phyloP scores from a whole-genome alignment of 2,329 filamentous ascomycete species.

The Fusarium napiforme region DNA sequence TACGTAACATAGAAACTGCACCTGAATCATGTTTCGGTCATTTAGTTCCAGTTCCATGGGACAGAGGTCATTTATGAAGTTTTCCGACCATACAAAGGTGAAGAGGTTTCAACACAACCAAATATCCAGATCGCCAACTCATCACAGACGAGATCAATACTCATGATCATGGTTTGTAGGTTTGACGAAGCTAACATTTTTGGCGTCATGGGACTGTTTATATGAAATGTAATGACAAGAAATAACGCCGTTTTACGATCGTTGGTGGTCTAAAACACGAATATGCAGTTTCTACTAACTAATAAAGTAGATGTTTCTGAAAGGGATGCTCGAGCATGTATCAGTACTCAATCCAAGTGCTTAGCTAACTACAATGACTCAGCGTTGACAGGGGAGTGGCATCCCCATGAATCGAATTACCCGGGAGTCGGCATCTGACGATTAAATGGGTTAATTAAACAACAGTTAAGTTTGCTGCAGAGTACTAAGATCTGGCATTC shows the following conservation, averaged over 20 bases:
- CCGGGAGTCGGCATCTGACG: not conserved
- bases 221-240: not conserved
- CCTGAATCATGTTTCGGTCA: no score
- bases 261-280: accelerated
- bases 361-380: not conserved
- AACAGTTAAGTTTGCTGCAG: accelerated
- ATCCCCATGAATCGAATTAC: not conserved
- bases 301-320: not conserved
- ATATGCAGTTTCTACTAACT: accelerated
- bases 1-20: not conserved
- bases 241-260: accelerated
- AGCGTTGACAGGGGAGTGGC: not conserved
- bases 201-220: not conserved
- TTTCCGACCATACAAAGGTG: no score
- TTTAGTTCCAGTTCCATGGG: accelerated
- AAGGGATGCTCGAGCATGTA: not conserved
- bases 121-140: no score
- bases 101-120: accelerated
- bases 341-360: not conserved
- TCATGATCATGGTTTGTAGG: accelerated
- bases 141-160: not conserved
- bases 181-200: no score
- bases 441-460: no score
- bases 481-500: accelerated
- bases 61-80: no score